Evolutionary conservation across 2,329 filamentous ascomycete genomes (phyloP), one percentile per base, ranked within the genome.

Genomic region (Xylaria arbuscula): DNA sequence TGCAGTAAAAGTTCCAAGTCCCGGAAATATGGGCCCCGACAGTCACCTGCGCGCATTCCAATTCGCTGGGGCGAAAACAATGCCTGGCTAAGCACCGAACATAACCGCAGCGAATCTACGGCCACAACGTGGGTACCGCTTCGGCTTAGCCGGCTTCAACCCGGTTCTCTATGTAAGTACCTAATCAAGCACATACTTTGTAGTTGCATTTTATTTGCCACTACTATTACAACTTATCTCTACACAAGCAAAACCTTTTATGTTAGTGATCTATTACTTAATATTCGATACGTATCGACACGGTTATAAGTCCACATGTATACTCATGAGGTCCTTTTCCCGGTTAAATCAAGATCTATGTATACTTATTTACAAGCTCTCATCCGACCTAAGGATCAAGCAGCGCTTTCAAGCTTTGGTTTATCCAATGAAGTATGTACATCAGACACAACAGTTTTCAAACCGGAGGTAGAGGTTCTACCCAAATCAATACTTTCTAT

Each of bases 1-100:
- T 67, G 63, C 50, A 15, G 36, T 57, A 63, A 69, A 69, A 63
- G 48, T 40, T 51, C 63, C 54, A 69, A 63, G 48, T 40, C 57
- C 63, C 54, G 59, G 45, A n/a, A 15, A 3, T 53, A 63, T 62
- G 51, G 62, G 62, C 50, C 34, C 24, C 48, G 45, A 53, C 48
- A 24, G 64, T 56, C 67, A 34, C 63, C 63, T 63, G 56, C 67
- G 36, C 61, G 36, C 40, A 28, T 22, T 62, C 66, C 51, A 56
- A 64, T 65, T 67, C 60, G 67, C 42, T 66, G 48, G 45, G 50
- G 63, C 63, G 32, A 61, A 50, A 56, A 61, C n/a, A 28, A 51
- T 32, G 24, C 51, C 24, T 45, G 19, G 59, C 59, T 34, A 59
- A 48, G 34, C 60, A 58, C 69, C 69, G 69, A 67, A 71, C 64